phyloP scores from a whole-genome alignment of 2,329 filamentous ascomycete species.

The Verticillium dahliae region DNA sequence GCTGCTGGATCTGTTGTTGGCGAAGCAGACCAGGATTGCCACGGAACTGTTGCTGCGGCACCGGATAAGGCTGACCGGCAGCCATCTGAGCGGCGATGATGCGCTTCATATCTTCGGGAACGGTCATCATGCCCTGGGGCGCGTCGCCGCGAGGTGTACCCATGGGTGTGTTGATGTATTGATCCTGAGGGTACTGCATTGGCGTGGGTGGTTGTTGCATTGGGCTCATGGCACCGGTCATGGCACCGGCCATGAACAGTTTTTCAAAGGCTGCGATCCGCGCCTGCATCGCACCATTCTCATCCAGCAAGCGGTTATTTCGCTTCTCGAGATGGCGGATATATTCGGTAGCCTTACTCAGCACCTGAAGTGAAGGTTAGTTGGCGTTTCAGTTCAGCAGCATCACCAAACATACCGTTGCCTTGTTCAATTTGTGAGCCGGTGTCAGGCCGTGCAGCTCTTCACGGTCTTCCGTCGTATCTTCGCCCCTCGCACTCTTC shows the following conservation, averaged over 20 bases:
- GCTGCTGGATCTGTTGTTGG: constrained; percentile 51
- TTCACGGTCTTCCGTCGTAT: constrained; percentile 67
- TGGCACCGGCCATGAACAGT: constrained; percentile 72
- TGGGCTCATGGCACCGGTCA: constrained; percentile 51
- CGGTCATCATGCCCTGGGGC: constrained; percentile 54
- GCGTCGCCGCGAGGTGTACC: constrained; percentile 31
- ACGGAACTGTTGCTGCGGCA: constrained; percentile 40
- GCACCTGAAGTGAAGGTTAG: constrained; percentile 40
- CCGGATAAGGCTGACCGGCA: constrained; percentile 45
- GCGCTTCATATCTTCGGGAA: constrained; percentile 60
- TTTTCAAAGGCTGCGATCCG: constrained; percentile 72
- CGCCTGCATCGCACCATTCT: constrained; percentile 73
- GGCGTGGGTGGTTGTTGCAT: constrained; percentile 48
- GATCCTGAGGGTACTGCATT: constrained; percentile 42
- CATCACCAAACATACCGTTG: constrained; percentile 52
- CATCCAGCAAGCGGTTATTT: constrained; percentile 73
- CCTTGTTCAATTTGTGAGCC: constrained; percentile 94
- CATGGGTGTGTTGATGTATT: constrained; percentile 39
- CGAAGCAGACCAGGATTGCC: constrained; percentile 38
- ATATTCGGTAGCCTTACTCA: constrained; percentile 94
- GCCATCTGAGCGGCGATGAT: constrained; percentile 53
- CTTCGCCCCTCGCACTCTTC: constrained; percentile 62
- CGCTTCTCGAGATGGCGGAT: constrained; percentile 90
- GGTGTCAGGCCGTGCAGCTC: constrained; percentile 77
- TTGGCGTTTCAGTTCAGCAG: too few relatives aligned